These are phyloP conservation scores for Dicorynia guianensis DNA, from an alignment of 306 rosid species.

Conservation along the genomic window DNA sequence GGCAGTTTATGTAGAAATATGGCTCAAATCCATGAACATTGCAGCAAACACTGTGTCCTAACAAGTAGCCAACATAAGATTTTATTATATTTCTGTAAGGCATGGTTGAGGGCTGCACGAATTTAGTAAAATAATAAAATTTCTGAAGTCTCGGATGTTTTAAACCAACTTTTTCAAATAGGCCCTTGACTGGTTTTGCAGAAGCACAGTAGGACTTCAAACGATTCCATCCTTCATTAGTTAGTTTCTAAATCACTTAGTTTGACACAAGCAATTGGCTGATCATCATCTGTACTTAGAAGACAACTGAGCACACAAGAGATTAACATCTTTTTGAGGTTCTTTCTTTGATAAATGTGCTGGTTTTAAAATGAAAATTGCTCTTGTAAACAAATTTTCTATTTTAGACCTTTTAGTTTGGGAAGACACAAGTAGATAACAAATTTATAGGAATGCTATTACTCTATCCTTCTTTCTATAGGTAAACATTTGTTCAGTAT, in stretches of 20 bases:
- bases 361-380: too few species aligned
- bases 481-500: too few species aligned
- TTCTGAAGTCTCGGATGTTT: neutral
- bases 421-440: neutral
- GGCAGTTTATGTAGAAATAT: conserved; percentile 86
- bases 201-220: neutral
- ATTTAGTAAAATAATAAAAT: neutral
- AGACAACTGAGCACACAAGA: conserved; percentile 25
- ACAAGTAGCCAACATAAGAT: conserved; percentile 35
- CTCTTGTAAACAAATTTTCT: too few species aligned
- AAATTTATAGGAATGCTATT: neutral
- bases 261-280: conserved; percentile 27
- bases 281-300: conserved; percentile 4
- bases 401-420: too few species aligned
- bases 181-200: neutral
- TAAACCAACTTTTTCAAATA: conserved; percentile 26
- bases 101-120: conserved; percentile 24
- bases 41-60: conserved; percentile 96
- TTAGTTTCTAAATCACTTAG: conserved; percentile 14
- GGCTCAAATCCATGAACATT: conserved; percentile 97
- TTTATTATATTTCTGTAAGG: conserved; percentile 25
- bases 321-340: conserved; percentile 12
- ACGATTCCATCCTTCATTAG: neutral
- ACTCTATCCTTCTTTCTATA: too few species aligned
- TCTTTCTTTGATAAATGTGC: neutral